A percentile compares a stretch with the other conserved stretches of the same genome.
phyloP scores from a whole-genome alignment of 306 rosid genomes.

The Medicago ruthenica region DNA sequence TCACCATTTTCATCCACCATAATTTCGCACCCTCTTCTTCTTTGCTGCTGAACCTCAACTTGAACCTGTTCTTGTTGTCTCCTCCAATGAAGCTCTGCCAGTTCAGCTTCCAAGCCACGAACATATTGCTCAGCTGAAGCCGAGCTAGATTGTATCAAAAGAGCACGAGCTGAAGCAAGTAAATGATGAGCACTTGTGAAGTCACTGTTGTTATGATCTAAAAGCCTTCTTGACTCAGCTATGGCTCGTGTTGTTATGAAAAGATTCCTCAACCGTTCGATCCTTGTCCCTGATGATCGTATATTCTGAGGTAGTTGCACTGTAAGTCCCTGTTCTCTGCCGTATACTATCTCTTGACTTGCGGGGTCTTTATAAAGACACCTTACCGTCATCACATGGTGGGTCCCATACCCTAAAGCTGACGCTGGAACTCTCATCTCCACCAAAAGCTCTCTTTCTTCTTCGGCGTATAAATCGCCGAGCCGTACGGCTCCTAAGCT shows the following conservation, averaged over 20 bases:
- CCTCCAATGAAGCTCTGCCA: conserved; percentile 73
- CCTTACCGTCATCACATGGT: conserved; percentile 68
- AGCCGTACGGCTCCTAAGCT: conserved; percentile 70
- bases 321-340: conserved; percentile 60
- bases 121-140: conserved; percentile 53
- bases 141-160: conserved; percentile 58
- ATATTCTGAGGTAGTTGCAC: conserved; percentile 54
- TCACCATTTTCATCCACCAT: conserved; percentile 73
- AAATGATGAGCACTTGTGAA: conserved; percentile 67
- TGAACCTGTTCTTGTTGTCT: conserved; percentile 54
- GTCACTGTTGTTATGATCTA: conserved; percentile 56
- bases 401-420: conserved; percentile 46
- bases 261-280: conserved; percentile 57
- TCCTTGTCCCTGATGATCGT: conserved; percentile 44
- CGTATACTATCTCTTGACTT: conserved; percentile 67
- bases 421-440: conserved; percentile 63
- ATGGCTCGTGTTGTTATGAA: conserved; percentile 75
- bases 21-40: conserved; percentile 55
- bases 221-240: conserved; percentile 70
- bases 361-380: conserved; percentile 77
- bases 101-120: conserved; percentile 68
- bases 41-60: conserved; percentile 45
- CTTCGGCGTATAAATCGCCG: conserved; percentile 83
- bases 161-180: conserved; percentile 70
- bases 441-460: conserved; percentile 74